Evolutionary conservation across 179 eudicot species (phyloP), one percentile per base, ranked within the genome.

Genomic region (Nepenthes alata): DNA sequence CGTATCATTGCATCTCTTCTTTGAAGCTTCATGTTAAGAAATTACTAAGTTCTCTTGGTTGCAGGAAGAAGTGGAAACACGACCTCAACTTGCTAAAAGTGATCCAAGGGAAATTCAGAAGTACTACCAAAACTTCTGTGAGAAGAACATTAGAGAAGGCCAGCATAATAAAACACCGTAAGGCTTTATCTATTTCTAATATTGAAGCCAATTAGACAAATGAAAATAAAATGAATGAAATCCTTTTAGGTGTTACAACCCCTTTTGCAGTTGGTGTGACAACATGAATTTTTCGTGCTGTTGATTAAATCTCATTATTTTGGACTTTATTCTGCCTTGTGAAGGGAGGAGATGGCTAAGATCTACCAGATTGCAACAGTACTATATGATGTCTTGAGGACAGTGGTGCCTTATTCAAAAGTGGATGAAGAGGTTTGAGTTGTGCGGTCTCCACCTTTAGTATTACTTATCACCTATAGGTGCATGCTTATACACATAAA

Each of bases 341-440:
- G 49, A 75, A 93, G 98, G 78, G 91, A 90, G 83, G 95, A 93
- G 80, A 90, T 93, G 98, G 94, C 97, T 50, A 90, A 90, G 79
- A 75, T 81, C 47, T 85, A 84, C 79, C 97, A 85, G 73, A 94
- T 87, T 75, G 99, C 99, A n/a, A 78, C 87, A 7, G 97, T 94
- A 47, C 72, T 94, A 68, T 87, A 87, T 75, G 97, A 90, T 70
- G 97, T 85, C 63, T 69, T 94, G 70, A 74, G 16, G 77, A 81
- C 97, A 12, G 95, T 94, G 57, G 91, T 87, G n/a, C 94, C 96
- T 37, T 4, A 59, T 61, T 55, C 67, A 69, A 83, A 82, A 78
- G 62, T 87, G 53, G 95, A 87, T 50, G 71, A 70, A 11, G 74
- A 81, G 98, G 98, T 93, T 72, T 70, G 74, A 70, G 74, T 62